Percentiles rank a stretch among this genome's conserved stretches.
These are phyloP conservation scores for Lasiodiplodia sp. DNA, from an alignment of 2,329 filamentous ascomycete species.

Conservation along the genomic window DNA sequence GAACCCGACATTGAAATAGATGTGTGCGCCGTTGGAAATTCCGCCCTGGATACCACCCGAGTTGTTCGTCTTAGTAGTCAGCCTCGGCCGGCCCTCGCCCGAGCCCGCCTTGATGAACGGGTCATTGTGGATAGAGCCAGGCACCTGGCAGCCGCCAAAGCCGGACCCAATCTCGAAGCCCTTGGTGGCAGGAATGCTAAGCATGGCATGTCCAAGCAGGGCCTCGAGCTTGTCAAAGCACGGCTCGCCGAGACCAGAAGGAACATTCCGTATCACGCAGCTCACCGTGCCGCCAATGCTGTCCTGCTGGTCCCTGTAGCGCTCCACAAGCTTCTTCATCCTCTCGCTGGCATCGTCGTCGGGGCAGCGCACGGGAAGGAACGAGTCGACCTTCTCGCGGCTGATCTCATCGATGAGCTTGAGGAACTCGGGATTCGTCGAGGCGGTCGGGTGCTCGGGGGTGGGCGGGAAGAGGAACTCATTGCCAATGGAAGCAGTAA, in stretches of 20 bases:
- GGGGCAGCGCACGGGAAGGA: constrained; percentile 88
- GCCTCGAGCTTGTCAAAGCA: constrained; percentile 97
- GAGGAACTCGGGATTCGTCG: constrained; percentile 81
- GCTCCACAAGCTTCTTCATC: constrained; percentile 82
- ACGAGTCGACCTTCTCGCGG: constrained; percentile 79
- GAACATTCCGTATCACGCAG: constrained; percentile 87
- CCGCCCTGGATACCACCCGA: constrained; percentile 94
- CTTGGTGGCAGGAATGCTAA: constrained; percentile 93
- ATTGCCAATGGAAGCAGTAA: constrained; percentile 83
- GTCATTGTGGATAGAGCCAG: constrained; percentile 92
- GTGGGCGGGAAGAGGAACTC: constrained; percentile 79
- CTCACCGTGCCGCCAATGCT: constrained; percentile 95
- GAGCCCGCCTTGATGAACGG: constrained; percentile 71
- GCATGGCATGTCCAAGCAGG: constrained; percentile 88
- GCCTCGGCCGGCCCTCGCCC: constrained; percentile 62
- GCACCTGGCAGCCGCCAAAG: constrained; percentile 84
- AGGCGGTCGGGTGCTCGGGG: constrained; percentile 69
- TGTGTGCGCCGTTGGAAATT: constrained; percentile 89
- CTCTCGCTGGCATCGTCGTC: constrained; percentile 66
- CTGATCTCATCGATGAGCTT: constrained; percentile 74
- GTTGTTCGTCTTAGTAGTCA: constrained; percentile 93
- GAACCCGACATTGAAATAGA: constrained; percentile 95
- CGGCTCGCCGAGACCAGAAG: constrained; percentile 87
- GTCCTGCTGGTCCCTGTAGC: constrained; percentile 79
- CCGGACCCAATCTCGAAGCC: constrained; percentile 95